These are phyloP conservation scores for Fraxinus platypoda DNA, from an alignment of 305 asterid species.

Conservation along the genomic window DNA sequence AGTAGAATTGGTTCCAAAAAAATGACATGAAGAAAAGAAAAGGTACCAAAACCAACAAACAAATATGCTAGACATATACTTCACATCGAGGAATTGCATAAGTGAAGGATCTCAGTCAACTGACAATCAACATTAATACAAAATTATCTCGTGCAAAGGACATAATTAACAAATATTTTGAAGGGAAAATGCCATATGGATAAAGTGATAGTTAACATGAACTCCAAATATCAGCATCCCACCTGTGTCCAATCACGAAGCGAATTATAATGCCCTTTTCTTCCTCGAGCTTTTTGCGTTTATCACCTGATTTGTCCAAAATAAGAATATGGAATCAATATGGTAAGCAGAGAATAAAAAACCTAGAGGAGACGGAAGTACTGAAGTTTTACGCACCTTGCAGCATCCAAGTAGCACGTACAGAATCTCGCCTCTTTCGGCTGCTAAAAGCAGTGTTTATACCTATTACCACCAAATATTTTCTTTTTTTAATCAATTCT, in stretches of 20 bases:
- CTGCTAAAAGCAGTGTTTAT: slow-evolving; percentile 34
- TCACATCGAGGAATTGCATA: neutral
- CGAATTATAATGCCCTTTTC: slow-evolving; percentile 34
- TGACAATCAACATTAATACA: neutral
- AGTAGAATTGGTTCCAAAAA: neutral
- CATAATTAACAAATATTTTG: neutral
- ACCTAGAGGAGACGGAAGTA: neutral
- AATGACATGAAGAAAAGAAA: neutral
- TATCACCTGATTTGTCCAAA: slow-evolving; percentile 27
- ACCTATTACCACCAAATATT: slow-evolving; percentile 26
- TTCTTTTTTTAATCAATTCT: slow-evolving; percentile 14
- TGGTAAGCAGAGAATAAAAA: neutral
- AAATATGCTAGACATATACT: neutral
- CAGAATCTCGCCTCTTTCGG: slow-evolving; percentile 30
- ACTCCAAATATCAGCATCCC: neutral
- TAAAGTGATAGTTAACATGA: neutral
- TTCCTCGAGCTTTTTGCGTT: slow-evolving; percentile 30
- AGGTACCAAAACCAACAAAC: neutral
- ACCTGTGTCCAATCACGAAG: slow-evolving; percentile 33
- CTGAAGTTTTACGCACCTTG: slow-evolving; percentile 5
- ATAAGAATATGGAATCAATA: neutral
- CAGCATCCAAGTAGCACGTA: slow-evolving; percentile 36
- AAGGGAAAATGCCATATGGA: neutral
- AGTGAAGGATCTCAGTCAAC: neutral
- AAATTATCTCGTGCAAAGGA: neutral